Percentiles rank a stretch among this genome's conserved stretches.
These are phyloP conservation scores for Pythium diclinum DNA, from an alignment of 352 stramenopile genomes.

Conservation along the genomic window DNA sequence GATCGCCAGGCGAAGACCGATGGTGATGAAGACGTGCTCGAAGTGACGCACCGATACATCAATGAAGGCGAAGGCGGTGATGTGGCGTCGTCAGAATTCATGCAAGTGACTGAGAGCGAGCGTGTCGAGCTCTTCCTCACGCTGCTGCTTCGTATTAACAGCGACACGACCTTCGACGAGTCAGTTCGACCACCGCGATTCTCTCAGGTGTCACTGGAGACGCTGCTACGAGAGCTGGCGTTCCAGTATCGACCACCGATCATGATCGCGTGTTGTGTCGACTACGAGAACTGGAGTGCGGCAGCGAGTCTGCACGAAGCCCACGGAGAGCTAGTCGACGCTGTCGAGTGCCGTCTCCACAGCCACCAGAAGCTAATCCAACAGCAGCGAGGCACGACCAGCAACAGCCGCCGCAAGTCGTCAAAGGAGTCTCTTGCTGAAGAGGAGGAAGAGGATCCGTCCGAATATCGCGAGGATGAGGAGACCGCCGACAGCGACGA, in stretches of 20 bases:
- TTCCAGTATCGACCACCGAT: constrained; percentile 70
- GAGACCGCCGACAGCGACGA: constrained; percentile 14
- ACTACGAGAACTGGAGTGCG: constrained; percentile 81
- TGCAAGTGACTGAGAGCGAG: constrained; percentile 37
- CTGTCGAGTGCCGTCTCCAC: constrained; percentile 78
- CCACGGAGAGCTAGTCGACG: constrained; percentile 76
- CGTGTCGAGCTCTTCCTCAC: constrained; percentile 77
- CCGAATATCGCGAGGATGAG: constrained; percentile 13
- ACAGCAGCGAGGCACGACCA: not conserved
- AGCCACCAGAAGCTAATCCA: constrained; percentile 40
- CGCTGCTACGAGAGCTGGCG: constrained; percentile 50
- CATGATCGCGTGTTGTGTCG: constrained; percentile 72
- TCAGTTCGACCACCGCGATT: not conserved
- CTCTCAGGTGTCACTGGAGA: constrained; percentile 54
- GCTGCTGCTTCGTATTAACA: constrained; percentile 60
- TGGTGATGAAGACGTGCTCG: not conserved
- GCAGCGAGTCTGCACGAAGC: constrained; percentile 77
- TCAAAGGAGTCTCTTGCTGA: constrained; percentile 31
- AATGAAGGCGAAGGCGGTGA: constrained; percentile 42
- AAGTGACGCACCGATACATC: not conserved
- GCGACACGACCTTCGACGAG: constrained; percentile 15
- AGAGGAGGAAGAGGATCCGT: constrained; percentile 9
- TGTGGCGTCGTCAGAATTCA: constrained; percentile 5
- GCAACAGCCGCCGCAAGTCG: constrained; percentile 16
- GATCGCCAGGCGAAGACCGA: constrained; percentile 30